Conservation (phyloP, 2,329 filamentous ascomycete genomes). For the Botrytis galanthina region DNA sequence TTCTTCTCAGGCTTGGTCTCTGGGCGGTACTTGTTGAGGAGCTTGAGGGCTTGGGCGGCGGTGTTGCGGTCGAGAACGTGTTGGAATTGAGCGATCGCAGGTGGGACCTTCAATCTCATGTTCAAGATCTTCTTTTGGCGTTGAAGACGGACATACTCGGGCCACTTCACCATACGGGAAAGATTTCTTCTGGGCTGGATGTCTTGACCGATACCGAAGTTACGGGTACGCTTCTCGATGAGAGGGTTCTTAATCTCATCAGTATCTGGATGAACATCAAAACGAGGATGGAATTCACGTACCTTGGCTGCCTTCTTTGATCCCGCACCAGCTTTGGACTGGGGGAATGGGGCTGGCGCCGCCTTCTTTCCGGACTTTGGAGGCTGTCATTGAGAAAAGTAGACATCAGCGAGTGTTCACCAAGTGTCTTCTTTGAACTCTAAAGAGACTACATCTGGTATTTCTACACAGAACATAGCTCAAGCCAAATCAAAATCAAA, state of each 20-base stretch:
- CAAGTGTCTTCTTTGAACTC: conserved; percentile 86
- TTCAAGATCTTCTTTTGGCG: conserved; percentile 85
- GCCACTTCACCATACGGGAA: conserved; percentile 98
- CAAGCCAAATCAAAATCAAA: conserved; percentile 63
- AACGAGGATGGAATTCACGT: conserved; percentile 44
- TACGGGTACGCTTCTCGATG: conserved; percentile 94
- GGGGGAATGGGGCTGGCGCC: conserved; percentile 93
- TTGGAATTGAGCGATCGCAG: conserved; percentile 96
- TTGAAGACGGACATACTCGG: conserved; percentile 97
- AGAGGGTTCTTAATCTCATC: conserved; percentile 77
- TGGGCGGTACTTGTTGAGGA: conserved; percentile 99
- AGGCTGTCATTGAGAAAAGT: conserved; percentile 99
- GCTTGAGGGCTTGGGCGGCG: conserved; percentile 95
- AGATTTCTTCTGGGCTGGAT: conserved; percentile 96
- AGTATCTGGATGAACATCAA: conserved; percentile 22
- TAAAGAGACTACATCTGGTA: conserved; percentile 65
- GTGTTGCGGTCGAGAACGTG: conserved; percentile 96
- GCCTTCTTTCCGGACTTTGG: conserved; percentile 97
- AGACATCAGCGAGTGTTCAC: conserved; percentile 87
- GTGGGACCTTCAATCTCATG: conserved; percentile 97
- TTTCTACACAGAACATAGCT: conserved; percentile 48
- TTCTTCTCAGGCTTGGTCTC: conserved; percentile 99
- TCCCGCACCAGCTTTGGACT: conserved; percentile 77
- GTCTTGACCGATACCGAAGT: conserved; percentile 99
- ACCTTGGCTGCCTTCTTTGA: conserved; percentile 97